These are phyloP conservation scores for Orobanche coerulescens DNA, from an alignment of 257 asterid species.

Conservation along the genomic window DNA sequence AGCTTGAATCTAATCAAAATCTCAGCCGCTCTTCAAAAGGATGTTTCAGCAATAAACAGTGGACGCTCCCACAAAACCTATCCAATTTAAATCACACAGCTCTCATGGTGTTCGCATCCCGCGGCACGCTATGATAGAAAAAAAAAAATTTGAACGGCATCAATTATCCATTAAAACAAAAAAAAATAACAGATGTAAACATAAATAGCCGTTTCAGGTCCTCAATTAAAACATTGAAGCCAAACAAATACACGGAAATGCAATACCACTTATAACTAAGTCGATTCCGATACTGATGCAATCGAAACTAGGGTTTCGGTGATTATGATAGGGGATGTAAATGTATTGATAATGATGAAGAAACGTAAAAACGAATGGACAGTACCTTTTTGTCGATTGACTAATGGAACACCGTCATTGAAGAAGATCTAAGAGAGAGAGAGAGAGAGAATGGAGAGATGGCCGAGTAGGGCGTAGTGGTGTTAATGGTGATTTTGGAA, in stretches of 20 bases:
- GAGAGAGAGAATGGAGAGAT: not conserved
- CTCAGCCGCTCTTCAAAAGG: conserved; percentile 12
- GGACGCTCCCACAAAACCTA: conserved; percentile 22
- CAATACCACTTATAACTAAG: conserved; percentile 14
- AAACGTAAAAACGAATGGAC: not conserved
- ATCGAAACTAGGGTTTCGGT: conserved; percentile 24
- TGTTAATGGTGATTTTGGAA: conserved; percentile 21
- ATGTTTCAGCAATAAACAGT: conserved; percentile 13
- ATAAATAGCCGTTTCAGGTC: conserved; percentile 20
- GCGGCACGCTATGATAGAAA: too few relatives aligned
- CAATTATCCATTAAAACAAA: conserved; percentile 1
- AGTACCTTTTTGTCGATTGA: not conserved
- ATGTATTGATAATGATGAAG: not conserved
- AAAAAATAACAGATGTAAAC: not conserved
- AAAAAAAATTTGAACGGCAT: conserved; percentile 13
- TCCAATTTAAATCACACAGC: conserved; percentile 25
- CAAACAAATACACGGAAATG: not conserved
- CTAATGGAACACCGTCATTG: conserved; percentile 34
- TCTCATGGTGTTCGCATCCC: too few relatives aligned
- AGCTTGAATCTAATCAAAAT: conserved; percentile 26
- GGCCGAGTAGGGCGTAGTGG: conserved; percentile 22
- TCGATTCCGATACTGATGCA: conserved; percentile 18
- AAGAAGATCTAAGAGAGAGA: conserved; percentile 24
- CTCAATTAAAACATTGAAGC: conserved; percentile 9
- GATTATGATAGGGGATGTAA: too few relatives aligned